Evolutionary conservation across 768 basidiomycete species (phyloP).

Genomic region (Hericium rajendrae): DNA sequence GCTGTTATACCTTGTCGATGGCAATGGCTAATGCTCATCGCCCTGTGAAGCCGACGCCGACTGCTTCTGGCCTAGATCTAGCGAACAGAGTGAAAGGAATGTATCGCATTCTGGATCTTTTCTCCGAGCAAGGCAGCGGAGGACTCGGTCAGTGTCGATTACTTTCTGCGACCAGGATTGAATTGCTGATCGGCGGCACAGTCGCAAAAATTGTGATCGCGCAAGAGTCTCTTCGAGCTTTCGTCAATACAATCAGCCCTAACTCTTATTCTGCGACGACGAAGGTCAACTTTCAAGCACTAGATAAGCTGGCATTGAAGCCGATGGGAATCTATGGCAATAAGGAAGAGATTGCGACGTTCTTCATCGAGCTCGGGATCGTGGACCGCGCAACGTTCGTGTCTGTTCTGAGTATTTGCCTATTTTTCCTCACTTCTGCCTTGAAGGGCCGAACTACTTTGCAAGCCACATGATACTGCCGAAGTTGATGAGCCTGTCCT

Average conservation of each 20-base stretch:
- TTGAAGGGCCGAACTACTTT: no score
- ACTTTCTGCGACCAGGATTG: not conserved
- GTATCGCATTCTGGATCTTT: not conserved
- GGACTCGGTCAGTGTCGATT: not conserved
- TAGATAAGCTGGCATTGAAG: conserved; percentile 37
- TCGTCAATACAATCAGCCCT: conserved; percentile 40
- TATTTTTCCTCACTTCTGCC: no score
- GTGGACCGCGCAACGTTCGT: conserved; percentile 31
- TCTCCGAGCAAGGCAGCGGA: not conserved
- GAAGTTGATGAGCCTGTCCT: not conserved
- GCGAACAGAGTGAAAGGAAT: not conserved
- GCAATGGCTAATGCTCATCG: no score
- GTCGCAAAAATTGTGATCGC: conserved; percentile 58
- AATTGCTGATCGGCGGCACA: conserved; percentile 11
- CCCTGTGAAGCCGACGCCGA: no score
- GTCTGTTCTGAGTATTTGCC: no score
- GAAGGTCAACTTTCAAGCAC: conserved; percentile 43
- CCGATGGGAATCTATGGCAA: conserved; percentile 53
- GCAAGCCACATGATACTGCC: no score
- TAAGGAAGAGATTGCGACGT: conserved; percentile 37
- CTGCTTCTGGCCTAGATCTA: not conserved
- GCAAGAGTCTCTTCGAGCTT: conserved; percentile 36
- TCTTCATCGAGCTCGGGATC: conserved; percentile 27
- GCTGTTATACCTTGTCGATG: no score
- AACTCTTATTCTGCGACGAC: conserved; percentile 45